A percentile compares a stretch with the other conserved stretches of the same genome.
These are phyloP conservation scores for Themeda triandra DNA, from an alignment of 176 grass and related monocot species.

Conservation along the genomic window DNA sequence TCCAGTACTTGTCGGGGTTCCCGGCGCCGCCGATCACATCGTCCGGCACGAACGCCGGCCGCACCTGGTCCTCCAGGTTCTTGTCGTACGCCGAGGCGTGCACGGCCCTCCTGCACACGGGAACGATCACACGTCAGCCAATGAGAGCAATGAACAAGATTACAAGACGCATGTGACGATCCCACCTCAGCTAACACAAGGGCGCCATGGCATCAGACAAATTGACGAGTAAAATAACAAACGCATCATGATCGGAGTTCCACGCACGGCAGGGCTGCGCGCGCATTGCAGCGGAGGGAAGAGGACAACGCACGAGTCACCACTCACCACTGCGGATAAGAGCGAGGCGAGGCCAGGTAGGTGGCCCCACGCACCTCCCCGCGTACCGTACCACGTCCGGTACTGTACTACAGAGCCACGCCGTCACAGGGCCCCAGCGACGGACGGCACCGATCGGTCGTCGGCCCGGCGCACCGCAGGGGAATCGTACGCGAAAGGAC, in stretches of 20 bases:
- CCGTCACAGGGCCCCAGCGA: not conserved
- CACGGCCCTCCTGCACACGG: constrained; percentile 48
- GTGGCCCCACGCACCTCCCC: too few relatives aligned
- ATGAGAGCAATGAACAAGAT: too few relatives aligned
- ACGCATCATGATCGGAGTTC: not conserved
- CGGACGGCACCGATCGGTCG: not conserved
- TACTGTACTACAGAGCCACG: too few relatives aligned
- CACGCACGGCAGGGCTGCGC: not conserved
- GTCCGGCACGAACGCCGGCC: constrained; percentile 75
- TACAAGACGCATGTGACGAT: too few relatives aligned
- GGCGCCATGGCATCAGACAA: too few relatives aligned
- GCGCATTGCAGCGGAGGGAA: too few relatives aligned
- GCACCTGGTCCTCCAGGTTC: constrained; percentile 84
- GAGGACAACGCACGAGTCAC: too few relatives aligned
- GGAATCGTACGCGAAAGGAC: not conserved
- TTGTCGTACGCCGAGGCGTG: constrained; percentile 88
- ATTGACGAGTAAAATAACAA: too few relatives aligned
- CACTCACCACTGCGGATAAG: constrained; percentile 18
- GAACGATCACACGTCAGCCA: too few relatives aligned
- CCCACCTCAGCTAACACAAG: too few relatives aligned
- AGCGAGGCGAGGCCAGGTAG: not conserved
- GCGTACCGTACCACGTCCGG: too few relatives aligned
- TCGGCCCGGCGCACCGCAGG: too few relatives aligned
- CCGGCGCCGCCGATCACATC: constrained; percentile 73
- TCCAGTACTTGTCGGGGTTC: constrained; percentile 83